These are phyloP conservation scores for Populus simonii DNA, from an alignment of 345 rosid genomes.

Conservation along the genomic window DNA sequence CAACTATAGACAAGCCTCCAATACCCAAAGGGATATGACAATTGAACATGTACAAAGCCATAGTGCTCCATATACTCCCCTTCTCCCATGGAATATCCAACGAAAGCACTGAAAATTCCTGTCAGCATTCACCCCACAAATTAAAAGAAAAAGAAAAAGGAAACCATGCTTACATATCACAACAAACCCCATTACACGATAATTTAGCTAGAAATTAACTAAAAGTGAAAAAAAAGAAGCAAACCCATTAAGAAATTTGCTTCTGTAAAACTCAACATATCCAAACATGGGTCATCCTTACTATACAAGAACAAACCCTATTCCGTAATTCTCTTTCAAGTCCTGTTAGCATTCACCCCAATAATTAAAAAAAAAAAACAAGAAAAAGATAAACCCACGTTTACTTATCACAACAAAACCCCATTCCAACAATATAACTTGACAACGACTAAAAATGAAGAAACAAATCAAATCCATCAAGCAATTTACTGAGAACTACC, in stretches of 20 bases:
- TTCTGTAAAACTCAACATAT: not conserved
- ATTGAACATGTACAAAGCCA: slow-evolving; percentile 69
- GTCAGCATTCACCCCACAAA: not conserved
- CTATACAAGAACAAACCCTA: not conserved
- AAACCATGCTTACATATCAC: not conserved
- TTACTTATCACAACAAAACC: not conserved
- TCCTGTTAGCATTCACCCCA: too few relatives aligned
- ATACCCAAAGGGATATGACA: slow-evolving; percentile 78
- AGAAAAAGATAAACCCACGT: too few relatives aligned
- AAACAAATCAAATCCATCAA: slow-evolving; percentile 5
- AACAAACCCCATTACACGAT: slow-evolving; percentile 9
- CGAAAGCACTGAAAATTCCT: slow-evolving; percentile 57
- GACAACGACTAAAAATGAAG: not conserved
- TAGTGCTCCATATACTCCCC: slow-evolving; percentile 59
- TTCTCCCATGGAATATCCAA: slow-evolving; percentile 67
- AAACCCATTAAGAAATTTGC: slow-evolving; percentile 4
- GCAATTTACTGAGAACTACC: not conserved
- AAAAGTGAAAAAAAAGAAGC: not conserved
- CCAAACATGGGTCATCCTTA: not conserved
- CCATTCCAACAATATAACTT: slow-evolving; percentile 7
- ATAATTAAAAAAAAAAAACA: too few relatives aligned
- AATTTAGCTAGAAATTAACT: not conserved
- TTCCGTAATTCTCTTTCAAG: too few relatives aligned
- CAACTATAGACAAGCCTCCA: slow-evolving; percentile 73
- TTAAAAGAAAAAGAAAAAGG: not conserved